A percentile compares a stretch with the other conserved stretches of the same genome.
Conservation (phyloP, 345 rosid species). For the Raphanus raphanistrum region DNA sequence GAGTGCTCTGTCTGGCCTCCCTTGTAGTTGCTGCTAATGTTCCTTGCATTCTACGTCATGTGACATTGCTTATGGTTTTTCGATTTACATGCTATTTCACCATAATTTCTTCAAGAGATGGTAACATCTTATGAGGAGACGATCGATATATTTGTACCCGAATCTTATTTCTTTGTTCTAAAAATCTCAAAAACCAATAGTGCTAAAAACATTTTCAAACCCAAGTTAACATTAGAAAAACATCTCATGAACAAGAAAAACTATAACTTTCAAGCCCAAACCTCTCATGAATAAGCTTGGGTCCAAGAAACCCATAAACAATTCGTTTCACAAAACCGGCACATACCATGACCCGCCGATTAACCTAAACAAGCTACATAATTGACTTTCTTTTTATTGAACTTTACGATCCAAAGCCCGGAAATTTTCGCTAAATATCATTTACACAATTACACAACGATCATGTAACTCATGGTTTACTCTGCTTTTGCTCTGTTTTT, state of each 20-base stretch:
- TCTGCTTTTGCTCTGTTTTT: slow-evolving; percentile 32
- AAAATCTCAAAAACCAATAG: not conserved
- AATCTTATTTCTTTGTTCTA: too few relatives aligned
- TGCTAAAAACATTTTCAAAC: not conserved
- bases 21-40: not conserved
- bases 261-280: slow-evolving; percentile 55
- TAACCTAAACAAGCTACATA: too few relatives aligned
- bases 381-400: too few relatives aligned
- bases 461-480: not conserved
- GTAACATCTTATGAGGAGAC: too few relatives aligned
- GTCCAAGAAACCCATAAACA: not conserved
- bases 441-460: not conserved
- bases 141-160: too few relatives aligned
- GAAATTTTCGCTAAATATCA: not conserved
- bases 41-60: not conserved
- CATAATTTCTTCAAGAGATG: not conserved
- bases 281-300: slow-evolving; percentile 33
- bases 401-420: not conserved
- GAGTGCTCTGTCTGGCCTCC: slow-evolving; percentile 1
- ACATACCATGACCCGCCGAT: too few relatives aligned
- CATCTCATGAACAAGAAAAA: too few relatives aligned
- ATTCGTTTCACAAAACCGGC: too few relatives aligned
- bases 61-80: not conserved
- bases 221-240: not conserved
- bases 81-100: not conserved